A percentile compares a stretch with the other conserved stretches of the same genome.
phyloP scores from a whole-genome alignment of 2,329 filamentous ascomycete species.

The Penicillium sp. region DNA sequence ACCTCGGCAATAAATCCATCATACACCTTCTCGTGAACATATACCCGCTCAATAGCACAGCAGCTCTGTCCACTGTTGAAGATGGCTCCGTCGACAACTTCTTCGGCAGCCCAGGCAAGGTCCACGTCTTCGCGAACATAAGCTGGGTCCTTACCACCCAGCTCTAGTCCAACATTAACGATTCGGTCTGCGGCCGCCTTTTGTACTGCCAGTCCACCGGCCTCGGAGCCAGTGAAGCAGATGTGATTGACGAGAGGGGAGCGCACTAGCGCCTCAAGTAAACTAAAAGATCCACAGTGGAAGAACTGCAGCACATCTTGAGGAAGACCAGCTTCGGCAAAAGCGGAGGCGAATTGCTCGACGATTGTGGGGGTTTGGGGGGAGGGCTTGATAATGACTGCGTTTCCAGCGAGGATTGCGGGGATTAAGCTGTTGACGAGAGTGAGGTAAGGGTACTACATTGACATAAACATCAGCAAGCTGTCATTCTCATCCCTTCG shows the following conservation, averaged over 20 bases:
- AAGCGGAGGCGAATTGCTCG: constrained; percentile 77
- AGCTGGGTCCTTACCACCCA: constrained; percentile 93
- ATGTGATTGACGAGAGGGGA: constrained; percentile 76
- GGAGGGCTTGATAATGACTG: constrained; percentile 90
- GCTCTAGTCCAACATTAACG: constrained; percentile 83
- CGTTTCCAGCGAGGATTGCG: constrained; percentile 86
- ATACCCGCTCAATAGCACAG: constrained; percentile 88
- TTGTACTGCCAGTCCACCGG: constrained; percentile 82
- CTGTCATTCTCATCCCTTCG: neutral
- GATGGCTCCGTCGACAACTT: constrained; percentile 92
- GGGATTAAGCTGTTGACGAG: constrained; percentile 91
- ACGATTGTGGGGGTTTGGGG: constrained; percentile 92
- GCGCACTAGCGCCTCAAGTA: constrained; percentile 77
- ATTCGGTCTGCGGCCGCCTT: constrained; percentile 81
- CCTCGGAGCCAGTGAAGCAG: constrained; percentile 92
- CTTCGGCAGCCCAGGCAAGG: constrained; percentile 84
- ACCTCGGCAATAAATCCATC: constrained; percentile 78
- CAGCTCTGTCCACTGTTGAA: constrained; percentile 99
- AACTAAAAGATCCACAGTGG: constrained; percentile 77
- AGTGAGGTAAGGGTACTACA: constrained; percentile 91
- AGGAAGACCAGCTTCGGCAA: constrained; percentile 78
- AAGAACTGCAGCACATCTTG: constrained; percentile 86
- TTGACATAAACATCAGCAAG: neutral
- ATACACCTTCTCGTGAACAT: constrained; percentile 83
- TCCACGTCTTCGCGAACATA: constrained; percentile 87